These are phyloP conservation scores for Vicia villosa DNA, from an alignment of 306 rosid genomes.

Conservation along the genomic window DNA sequence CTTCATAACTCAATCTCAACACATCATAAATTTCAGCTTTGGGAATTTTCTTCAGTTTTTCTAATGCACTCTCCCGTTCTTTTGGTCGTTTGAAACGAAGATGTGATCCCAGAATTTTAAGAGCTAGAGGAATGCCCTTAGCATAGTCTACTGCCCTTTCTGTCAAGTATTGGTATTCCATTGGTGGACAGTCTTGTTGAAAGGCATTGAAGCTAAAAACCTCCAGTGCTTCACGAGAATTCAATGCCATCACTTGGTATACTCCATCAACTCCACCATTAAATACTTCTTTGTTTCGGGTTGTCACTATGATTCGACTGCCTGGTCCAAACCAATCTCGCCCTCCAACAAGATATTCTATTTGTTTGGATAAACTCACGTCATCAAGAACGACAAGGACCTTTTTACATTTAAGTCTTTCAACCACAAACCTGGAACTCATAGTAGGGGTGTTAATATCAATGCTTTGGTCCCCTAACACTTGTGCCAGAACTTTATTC, in stretches of 20 bases:
- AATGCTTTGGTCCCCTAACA: background rate
- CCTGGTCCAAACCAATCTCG: background rate
- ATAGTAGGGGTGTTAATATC: constrained; percentile 2
- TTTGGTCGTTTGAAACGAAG: background rate
- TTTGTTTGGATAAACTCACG: background rate
- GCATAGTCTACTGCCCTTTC: constrained; percentile 10
- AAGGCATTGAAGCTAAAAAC: constrained; percentile 16
- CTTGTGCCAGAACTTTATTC: background rate
- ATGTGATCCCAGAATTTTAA: background rate
- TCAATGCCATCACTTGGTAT: background rate
- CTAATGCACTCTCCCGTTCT: constrained; percentile 17
- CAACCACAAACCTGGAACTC: background rate
- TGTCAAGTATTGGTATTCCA: background rate
- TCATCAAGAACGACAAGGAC: constrained; percentile 4
- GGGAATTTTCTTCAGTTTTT: constrained; percentile 11
- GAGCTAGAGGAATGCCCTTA: constrained; percentile 21
- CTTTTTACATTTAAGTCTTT: constrained; percentile 5
- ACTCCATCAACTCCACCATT: background rate
- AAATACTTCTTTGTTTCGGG: constrained; percentile 5
- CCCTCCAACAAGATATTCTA: constrained; percentile 14
- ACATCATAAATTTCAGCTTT: constrained; percentile 1
- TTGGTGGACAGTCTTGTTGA: constrained; percentile 19
- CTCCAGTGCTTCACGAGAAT: background rate
- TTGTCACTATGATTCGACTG: background rate
- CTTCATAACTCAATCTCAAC: constrained; percentile 21